phyloP scores from a whole-genome alignment of 192 early-diverging fungal species.

The Linderina pennispora region DNA sequence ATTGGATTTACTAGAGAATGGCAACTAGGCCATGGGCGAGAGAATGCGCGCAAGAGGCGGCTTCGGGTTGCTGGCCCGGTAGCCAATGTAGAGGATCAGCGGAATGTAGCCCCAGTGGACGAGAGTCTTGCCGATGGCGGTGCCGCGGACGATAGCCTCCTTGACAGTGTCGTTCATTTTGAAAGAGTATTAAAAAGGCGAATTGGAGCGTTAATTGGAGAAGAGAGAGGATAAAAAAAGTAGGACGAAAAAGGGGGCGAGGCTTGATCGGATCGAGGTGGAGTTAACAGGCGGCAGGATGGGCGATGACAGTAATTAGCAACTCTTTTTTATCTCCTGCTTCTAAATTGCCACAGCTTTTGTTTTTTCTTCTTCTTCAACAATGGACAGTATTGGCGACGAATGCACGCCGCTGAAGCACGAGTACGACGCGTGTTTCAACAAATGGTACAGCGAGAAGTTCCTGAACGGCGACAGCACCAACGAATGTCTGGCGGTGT shows the following conservation, averaged over 20 bases:
- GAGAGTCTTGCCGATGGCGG: slow-evolving; percentile 29
- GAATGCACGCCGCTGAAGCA: slow-evolving; percentile 77
- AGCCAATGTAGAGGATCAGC: slow-evolving; percentile 41
- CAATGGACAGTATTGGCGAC: slow-evolving; percentile 49
- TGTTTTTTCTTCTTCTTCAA: slow-evolving; percentile 13
- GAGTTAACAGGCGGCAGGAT: no score
- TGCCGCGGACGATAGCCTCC: slow-evolving; percentile 32
- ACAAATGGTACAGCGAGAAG: slow-evolving; percentile 93
- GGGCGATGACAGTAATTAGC: no score
- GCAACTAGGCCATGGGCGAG: slow-evolving; percentile 46
- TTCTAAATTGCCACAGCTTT: neutral
- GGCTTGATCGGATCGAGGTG: no score
- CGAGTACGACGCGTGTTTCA: slow-evolving; percentile 89
- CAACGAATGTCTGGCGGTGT: slow-evolving; percentile 76
- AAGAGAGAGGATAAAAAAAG: neutral
- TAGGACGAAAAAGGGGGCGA: neutral
- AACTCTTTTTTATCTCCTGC: neutral
- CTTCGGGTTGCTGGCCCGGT: slow-evolving; percentile 33
- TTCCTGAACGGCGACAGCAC: slow-evolving; percentile 81
- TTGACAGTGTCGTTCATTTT: slow-evolving; percentile 43
- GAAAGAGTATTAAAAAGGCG: slow-evolving; percentile 2
- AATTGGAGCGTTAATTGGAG: neutral
- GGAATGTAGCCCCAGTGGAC: slow-evolving; percentile 46
- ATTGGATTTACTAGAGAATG: no score
- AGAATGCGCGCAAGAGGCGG: slow-evolving; percentile 44